A percentile compares a stretch with the other conserved stretches of the same genome.
phyloP scores from a whole-genome alignment of 306 rosid genomes.

The barrel medic (Medicago truncatula) region MtrunA17r5.0-ANR NC_053045.1:2116501-2117000 shows the following conservation, averaged over 20 bases:
- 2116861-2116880: conserved; percentile 62
- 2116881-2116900: conserved; percentile 44
- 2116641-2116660: conserved; percentile 71
- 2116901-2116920: conserved; percentile 27
- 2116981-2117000: conserved; percentile 36
- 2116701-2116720: conserved; percentile 20
- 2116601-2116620: conserved; percentile 54
- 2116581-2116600: conserved; percentile 48
- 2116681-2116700: conserved; percentile 31
- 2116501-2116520: conserved; percentile 59
- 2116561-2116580: conserved; percentile 56
- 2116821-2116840: conserved; percentile 55
- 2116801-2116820: conserved; percentile 55
- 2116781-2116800: conserved; percentile 70
- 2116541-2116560: conserved; percentile 52
- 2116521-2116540: conserved; percentile 63
- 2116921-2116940: background rate
- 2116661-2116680: conserved; percentile 21
- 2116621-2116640: conserved; percentile 72
- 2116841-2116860: conserved; percentile 56
- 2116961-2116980: conserved; percentile 39
- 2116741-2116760: conserved; percentile 36
- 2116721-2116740: conserved; percentile 20
- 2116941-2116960: conserved; percentile 21
- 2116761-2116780: conserved; percentile 39